Percentiles rank a stretch among this genome's conserved stretches.
These are phyloP conservation scores for Fusarium drepaniforme DNA, from an alignment of 2,329 filamentous ascomycete genomes.

Conservation along the genomic window DNA sequence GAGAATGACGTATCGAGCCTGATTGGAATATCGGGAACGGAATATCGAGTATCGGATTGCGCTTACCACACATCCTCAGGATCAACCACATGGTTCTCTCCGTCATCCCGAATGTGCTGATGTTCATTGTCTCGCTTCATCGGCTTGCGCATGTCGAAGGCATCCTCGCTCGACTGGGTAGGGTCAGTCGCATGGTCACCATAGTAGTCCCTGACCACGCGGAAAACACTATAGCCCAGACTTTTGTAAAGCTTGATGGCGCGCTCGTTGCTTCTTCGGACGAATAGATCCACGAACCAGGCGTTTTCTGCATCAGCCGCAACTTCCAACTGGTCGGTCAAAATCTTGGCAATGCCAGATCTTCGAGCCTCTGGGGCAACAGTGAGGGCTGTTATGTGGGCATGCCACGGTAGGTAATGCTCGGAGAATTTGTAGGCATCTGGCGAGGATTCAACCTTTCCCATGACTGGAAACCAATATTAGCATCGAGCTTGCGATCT, in stretches of 20 bases:
- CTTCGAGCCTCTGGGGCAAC: conserved; percentile 89
- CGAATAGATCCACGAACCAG: conserved; percentile 97
- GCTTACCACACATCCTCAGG: conserved; percentile 87
- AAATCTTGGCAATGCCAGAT: conserved; percentile 85
- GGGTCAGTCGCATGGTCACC: conserved; percentile 81
- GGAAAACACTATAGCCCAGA: conserved; percentile 92
- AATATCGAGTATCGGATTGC: conserved; percentile 7
- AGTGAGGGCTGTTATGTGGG: conserved; percentile 95
- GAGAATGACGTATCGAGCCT: neutral
- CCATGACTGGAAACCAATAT: conserved; percentile 80
- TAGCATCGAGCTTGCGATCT: conserved; percentile 18
- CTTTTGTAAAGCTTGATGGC: conserved; percentile 91
- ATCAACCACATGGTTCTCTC: conserved; percentile 81
- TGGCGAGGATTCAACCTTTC: conserved; percentile 92
- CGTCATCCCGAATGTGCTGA: conserved; percentile 83
- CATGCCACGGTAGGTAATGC: conserved; percentile 99
- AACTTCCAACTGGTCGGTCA: conserved; percentile 85
- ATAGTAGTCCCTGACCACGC: conserved; percentile 92
- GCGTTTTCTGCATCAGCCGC: conserved; percentile 84
- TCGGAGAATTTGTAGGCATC: conserved; percentile 79
- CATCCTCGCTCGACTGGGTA: conserved; percentile 79
- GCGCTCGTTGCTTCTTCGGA: conserved; percentile 87
- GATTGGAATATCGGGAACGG: conserved; percentile 58
- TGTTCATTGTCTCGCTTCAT: conserved; percentile 82
- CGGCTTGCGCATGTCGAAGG: conserved; percentile 96